phyloP scores from a whole-genome alignment of 2,329 filamentous ascomycete genomes.

The Elsinoe fawcettii region DNA sequence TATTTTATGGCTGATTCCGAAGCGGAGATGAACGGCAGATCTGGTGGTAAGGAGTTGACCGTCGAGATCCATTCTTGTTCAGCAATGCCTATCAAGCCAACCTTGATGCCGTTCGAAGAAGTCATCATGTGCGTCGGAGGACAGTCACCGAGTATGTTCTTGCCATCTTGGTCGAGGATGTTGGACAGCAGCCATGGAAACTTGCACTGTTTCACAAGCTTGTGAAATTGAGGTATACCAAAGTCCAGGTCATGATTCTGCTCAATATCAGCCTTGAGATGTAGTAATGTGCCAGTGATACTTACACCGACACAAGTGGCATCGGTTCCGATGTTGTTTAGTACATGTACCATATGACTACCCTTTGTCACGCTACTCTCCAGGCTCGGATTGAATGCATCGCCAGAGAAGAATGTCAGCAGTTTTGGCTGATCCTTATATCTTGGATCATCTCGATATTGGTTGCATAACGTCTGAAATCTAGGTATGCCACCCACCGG shows the following conservation, averaged over 20 bases:
- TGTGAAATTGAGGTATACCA: constrained; percentile 69
- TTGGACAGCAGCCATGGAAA: constrained; percentile 91
- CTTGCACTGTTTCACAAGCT: constrained; percentile 63
- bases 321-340: constrained; percentile 70
- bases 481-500: constrained; percentile 74
- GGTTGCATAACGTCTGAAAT: constrained; percentile 69
- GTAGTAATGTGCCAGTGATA: constrained; percentile 19
- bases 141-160: constrained; percentile 67
- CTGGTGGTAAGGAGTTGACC: constrained; percentile 75
- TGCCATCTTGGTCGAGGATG: constrained; percentile 70
- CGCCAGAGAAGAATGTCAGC: constrained; percentile 79
- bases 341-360: constrained; percentile 77
- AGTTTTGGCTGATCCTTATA: constrained; percentile 58
- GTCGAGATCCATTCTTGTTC: constrained; percentile 85
- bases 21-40: constrained; percentile 74
- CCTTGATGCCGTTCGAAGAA: constrained; percentile 73
- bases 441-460: constrained; percentile 58
- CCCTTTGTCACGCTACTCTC: constrained; percentile 84
- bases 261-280: background rate
- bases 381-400: constrained; percentile 85
- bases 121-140: constrained; percentile 69
- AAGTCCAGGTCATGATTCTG: constrained; percentile 92
- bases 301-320: constrained; percentile 74
- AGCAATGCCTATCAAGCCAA: constrained; percentile 77
- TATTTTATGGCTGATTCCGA: constrained; percentile 67